Base-by-base conservation (phyloP, 116 monocot species). In the Posidonia oceanica region DNA sequence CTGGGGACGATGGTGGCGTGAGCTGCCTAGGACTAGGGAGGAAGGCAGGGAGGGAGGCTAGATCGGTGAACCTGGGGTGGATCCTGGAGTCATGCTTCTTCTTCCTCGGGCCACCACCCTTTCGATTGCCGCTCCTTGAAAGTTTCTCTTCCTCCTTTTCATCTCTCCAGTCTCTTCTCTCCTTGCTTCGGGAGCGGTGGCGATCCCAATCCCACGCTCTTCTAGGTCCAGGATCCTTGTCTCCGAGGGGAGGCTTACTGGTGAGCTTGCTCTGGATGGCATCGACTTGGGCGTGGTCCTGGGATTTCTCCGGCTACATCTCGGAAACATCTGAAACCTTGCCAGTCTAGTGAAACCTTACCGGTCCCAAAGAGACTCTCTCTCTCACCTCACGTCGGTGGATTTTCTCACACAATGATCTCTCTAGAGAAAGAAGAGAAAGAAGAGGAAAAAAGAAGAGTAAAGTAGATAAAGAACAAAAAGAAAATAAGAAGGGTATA, bases 261-360 rank as follows among this genome's bases (percentile, higher is more conserved):
- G 44, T 62, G 74, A 88, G 91, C 76, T 91, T 86, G 72, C 70
- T 72, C 41, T 80, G 84, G 71, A 88, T 82, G 44, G 52, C 70
- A 12, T 75, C 77, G 59, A 90, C 59, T 29, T 64, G 83, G 22
- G n/a, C 57, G 17, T 69, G 72, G 55, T 77, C 81, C 39, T 76
- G 39, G 8, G 60, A 7, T 20, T 59, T 15, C 4, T 53, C 58
- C 23, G 72, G 3, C 23, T 7, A 21, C 16, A 13, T 6, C 22
- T 51, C 42, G 20, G n/a, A 69, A 68, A 41, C 37, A 22, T 70
- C 67, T 14, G 65, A 18, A 58, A 64, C 40, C 14, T 61, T 69
- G 14, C 52, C n/a, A n/a, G n/a, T n/a, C n/a, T n/a, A n/a, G n/a
- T 14, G 65, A 18, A 58, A 64, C 40, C 14, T 61, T 69, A 8